Base-by-base conservation (phyloP, 2,329 filamentous ascomycete species). In the Diaporthe eres region DNA sequence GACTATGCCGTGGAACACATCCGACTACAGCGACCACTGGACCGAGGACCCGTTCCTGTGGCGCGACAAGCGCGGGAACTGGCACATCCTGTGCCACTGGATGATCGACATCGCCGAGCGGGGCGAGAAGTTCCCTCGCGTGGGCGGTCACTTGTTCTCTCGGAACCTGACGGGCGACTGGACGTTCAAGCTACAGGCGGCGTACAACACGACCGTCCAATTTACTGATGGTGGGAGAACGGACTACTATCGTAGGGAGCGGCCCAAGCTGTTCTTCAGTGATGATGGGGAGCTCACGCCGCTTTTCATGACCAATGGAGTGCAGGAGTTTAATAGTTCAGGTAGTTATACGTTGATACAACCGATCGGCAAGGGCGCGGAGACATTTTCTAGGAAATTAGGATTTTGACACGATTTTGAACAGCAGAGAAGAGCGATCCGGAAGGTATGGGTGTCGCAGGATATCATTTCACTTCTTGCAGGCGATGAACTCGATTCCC, bases 241-340 rank as follows among this genome's bases (percentile, higher is more conserved):
- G 58, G 80, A 83, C 5, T 87, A 85, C 49, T 85, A 86, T 70
- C 82, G 88, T 2, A 79, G 87, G 17, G 87, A 89, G 77, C 80
- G 88, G 2, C 86, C 87, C 0, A 87, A 88, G 81, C 65, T 89
- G 7, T 87, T 85, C 71, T 88, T 89, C 25, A 88, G 86, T 74
- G 80, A 84, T 1, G 87, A 89, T 75, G 85, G 85, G 0, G 74
- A 83, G n/a, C 82, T 87, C 82, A 86, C 82, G 19, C 87, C 87
- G 3, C 76, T 89, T 57, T 87, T 87, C 72, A 68, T 89, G 75
- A 80, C 85, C 1, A 89, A 84, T 47, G 87, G 87, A 0, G 87
- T 89, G 22, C 72, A 74, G n/a, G 60, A 71, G 34, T 37, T 74
- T 5, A 65, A 65, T 4, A 74, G 72, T 25, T 67, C 58, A 10